These are phyloP conservation scores for Cantharellus cinnabarinus DNA, from an alignment of 768 basidiomycete genomes.

Conservation along the genomic window DNA sequence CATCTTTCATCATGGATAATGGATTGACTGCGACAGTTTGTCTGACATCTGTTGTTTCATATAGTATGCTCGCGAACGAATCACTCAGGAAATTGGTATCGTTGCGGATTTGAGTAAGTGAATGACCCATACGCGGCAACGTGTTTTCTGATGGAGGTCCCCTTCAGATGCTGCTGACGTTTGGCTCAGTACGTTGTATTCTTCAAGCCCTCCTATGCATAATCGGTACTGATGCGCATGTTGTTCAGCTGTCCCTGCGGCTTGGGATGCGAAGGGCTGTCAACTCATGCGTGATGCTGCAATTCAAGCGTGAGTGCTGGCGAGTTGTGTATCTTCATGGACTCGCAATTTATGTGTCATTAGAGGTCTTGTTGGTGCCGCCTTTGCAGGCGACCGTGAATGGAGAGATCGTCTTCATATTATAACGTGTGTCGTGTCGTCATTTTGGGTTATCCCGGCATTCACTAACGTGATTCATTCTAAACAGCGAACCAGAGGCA, in stretches of 20 bases:
- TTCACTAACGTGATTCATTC: neutral
- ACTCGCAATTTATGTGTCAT: neutral
- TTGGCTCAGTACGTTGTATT: slow-evolving; percentile 28
- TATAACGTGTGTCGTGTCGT: slow-evolving; percentile 33
- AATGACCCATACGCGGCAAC: neutral
- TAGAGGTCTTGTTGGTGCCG: slow-evolving; percentile 46
- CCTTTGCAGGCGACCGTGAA: slow-evolving; percentile 42
- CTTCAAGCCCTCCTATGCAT: neutral
- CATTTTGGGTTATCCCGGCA: neutral
- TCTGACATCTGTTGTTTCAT: slow-evolving; percentile 54
- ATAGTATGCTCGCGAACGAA: slow-evolving; percentile 73
- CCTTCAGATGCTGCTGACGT: slow-evolving; percentile 58
- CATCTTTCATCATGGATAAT: neutral
- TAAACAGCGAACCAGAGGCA: slow-evolving; percentile 45
- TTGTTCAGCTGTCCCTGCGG: slow-evolving; percentile 46
- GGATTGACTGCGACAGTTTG: neutral
- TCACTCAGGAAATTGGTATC: slow-evolving; percentile 68
- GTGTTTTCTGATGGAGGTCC: neutral
- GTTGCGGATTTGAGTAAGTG: slow-evolving; percentile 64
- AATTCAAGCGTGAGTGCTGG: slow-evolving; percentile 29
- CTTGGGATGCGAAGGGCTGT: slow-evolving; percentile 75
- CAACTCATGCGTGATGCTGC: slow-evolving; percentile 75
- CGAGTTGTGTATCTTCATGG: neutral
- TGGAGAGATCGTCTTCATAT: slow-evolving; percentile 73
- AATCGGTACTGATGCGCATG: neutral